Conservation (phyloP, 805 yeast genomes). For the Metschnikowia matae region DNA sequence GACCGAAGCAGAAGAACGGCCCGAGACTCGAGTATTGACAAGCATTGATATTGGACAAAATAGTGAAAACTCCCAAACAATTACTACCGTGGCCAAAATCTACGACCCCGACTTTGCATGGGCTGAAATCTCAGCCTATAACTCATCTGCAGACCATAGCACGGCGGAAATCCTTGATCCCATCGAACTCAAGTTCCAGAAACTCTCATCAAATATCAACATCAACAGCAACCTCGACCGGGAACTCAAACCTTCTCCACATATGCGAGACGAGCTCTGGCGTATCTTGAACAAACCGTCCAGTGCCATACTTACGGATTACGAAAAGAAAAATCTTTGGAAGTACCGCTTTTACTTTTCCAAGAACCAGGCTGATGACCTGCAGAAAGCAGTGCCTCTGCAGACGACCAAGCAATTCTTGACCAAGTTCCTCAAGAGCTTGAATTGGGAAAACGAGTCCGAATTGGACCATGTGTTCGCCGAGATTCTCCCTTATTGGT, state of each 20-base stretch:
- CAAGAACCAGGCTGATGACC: constrained; percentile 31
- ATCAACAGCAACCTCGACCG: constrained; percentile 72
- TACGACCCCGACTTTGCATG: constrained; percentile 42
- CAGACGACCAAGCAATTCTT: constrained; percentile 48
- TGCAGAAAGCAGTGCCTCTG: constrained; percentile 31
- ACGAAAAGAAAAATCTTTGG: constrained; percentile 87
- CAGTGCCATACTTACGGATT: constrained; percentile 72
- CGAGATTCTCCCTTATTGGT: constrained; percentile 62
- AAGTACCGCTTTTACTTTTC: constrained; percentile 74
- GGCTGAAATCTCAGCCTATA: constrained; percentile 10
- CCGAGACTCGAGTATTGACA: constrained; percentile 5
- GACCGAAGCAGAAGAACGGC: constrained; percentile 19
- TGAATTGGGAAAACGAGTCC: constrained; percentile 79
- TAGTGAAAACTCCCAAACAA: not conserved
- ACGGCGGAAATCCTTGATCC: constrained; percentile 49
- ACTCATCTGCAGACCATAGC: constrained; percentile 6
- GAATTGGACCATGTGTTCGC: constrained; percentile 75
- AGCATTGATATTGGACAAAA: not conserved
- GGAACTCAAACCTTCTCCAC: constrained; percentile 85
- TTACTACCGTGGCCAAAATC: constrained; percentile 10
- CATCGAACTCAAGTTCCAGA: constrained; percentile 81
- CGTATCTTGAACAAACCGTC: constrained; percentile 74
- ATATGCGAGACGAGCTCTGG: constrained; percentile 67
- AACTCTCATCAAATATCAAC: constrained; percentile 73
- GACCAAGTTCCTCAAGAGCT: constrained; percentile 80